phyloP scores from a whole-genome alignment of 1,284 basidiomycete genomes.

The Neolentinus lepideus region DNA sequence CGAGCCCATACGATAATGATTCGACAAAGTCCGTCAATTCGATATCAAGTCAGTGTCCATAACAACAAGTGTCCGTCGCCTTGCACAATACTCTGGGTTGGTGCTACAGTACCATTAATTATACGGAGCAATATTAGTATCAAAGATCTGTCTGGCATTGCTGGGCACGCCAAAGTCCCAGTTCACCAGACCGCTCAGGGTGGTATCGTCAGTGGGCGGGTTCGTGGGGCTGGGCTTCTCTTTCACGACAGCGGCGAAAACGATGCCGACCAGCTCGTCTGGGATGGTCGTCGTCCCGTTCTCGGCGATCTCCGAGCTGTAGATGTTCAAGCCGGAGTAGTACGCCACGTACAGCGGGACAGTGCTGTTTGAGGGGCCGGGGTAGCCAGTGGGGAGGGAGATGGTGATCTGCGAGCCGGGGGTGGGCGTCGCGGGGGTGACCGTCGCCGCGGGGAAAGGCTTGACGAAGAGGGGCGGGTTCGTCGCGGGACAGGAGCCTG shows the following conservation, averaged over 20 bases:
- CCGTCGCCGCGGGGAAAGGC: conserved; percentile 28
- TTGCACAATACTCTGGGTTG: too few species aligned
- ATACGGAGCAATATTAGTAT: not conserved
- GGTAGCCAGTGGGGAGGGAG: not conserved
- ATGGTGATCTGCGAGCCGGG: conserved; percentile 22
- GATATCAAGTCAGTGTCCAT: too few species aligned
- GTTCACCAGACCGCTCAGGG: conserved; percentile 21
- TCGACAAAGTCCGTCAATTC: too few species aligned
- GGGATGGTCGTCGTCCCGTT: conserved; percentile 26
- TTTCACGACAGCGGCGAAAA: conserved; percentile 23
- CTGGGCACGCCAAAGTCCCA: not conserved
- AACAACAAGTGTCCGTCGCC: too few species aligned
- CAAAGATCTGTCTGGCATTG: not conserved
- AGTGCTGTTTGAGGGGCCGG: not conserved
- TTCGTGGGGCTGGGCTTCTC: conserved; percentile 10
- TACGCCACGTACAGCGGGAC: conserved; percentile 29
- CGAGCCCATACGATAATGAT: too few species aligned
- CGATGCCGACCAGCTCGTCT: conserved; percentile 19
- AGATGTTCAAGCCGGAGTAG: conserved; percentile 28
- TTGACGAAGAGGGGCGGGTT: conserved; percentile 32
- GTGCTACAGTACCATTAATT: not conserved
- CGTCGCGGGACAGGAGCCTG: conserved; percentile 26
- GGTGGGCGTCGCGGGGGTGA: conserved; percentile 15
- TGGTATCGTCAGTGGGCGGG: conserved; percentile 17
- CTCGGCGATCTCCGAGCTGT: conserved; percentile 23